These are phyloP conservation scores for Geotrichum histeridarum DNA, from an alignment of 1,139 yeast species.

Conservation along the genomic window DNA sequence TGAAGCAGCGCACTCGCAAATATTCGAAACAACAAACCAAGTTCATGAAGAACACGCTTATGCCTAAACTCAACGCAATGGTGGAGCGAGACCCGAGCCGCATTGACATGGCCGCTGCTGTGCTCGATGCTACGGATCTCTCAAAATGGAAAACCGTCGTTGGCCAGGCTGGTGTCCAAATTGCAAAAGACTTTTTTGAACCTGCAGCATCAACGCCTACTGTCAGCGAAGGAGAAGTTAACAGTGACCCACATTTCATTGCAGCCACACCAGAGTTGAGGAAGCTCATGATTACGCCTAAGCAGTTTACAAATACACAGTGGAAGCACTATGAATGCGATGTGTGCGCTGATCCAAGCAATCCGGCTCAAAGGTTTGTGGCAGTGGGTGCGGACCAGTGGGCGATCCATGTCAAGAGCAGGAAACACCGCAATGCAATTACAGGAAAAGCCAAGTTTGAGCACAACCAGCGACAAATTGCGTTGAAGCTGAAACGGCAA, in stretches of 20 bases:
- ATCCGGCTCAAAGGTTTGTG: conserved; percentile 37
- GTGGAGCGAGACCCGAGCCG: conserved; percentile 39
- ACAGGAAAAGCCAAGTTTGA: conserved; percentile 10
- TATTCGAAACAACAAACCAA: conserved; percentile 89
- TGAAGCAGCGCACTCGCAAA: conserved; percentile 81
- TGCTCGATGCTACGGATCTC: conserved; percentile 75
- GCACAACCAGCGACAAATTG: conserved; percentile 14
- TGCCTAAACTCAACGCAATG: conserved; percentile 45
- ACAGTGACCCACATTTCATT: conserved; percentile 18
- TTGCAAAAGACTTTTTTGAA: conserved; percentile 45
- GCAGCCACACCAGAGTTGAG: conserved; percentile 47
- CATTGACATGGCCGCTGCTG: conserved; percentile 58
- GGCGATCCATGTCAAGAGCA: conserved; percentile 60
- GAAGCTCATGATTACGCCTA: conserved; percentile 34
- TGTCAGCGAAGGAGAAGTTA: neutral
- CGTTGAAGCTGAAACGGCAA: neutral
- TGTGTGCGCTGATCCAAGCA: conserved; percentile 41
- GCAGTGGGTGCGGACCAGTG: conserved; percentile 73
- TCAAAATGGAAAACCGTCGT: conserved; percentile 56
- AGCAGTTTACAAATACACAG: conserved; percentile 32
- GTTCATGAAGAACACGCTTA: conserved; percentile 75
- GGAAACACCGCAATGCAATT: conserved; percentile 36
- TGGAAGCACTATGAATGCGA: conserved; percentile 73
- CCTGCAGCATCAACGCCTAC: neutral
- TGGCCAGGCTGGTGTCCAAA: conserved; percentile 47